Percentiles rank a stretch among this genome's conserved stretches.
Evolutionary conservation across 192 early-diverging fungal genomes (phyloP).

Genomic region (Linnemannia zychae): DNA sequence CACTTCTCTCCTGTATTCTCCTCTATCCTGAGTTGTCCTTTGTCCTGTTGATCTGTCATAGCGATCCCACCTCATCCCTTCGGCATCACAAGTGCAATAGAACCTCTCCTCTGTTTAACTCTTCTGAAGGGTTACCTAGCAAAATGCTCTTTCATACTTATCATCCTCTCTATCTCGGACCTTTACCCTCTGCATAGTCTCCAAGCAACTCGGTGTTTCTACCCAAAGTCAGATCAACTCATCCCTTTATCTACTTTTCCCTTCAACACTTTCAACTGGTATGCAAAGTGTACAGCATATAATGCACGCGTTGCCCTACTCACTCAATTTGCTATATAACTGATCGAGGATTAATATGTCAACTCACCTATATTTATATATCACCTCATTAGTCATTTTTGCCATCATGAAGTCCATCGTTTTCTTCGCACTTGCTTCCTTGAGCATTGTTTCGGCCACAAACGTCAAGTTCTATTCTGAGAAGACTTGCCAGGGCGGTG

Average conservation of each 20-base stretch:
- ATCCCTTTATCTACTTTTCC: not conserved
- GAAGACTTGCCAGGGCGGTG: not conserved
- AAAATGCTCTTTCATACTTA: not conserved
- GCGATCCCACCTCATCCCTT: too few species aligned
- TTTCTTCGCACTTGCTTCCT: not conserved
- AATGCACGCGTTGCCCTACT: too few species aligned
- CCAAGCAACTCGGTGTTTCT: too few species aligned
- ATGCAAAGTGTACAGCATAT: not conserved
- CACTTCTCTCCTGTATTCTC: not conserved
- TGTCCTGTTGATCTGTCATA: not conserved
- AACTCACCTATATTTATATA: not conserved
- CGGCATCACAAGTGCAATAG: too few species aligned
- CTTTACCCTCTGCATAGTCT: not conserved
- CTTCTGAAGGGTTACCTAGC: not conserved
- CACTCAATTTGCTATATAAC: not conserved
- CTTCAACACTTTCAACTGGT: not conserved
- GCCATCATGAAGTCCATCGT: not conserved
- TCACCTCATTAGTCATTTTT: not conserved
- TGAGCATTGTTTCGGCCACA: not conserved
- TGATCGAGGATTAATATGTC: not conserved
- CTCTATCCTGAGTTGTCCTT: not conserved
- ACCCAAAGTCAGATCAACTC: too few species aligned
- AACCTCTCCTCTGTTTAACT: not conserved
- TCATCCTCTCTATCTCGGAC: not conserved
- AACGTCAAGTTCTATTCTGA: not conserved